These are phyloP conservation scores for Ascosphaera aggregata DNA, from an alignment of 2,329 filamentous ascomycete genomes.

Conservation along the genomic window DNA sequence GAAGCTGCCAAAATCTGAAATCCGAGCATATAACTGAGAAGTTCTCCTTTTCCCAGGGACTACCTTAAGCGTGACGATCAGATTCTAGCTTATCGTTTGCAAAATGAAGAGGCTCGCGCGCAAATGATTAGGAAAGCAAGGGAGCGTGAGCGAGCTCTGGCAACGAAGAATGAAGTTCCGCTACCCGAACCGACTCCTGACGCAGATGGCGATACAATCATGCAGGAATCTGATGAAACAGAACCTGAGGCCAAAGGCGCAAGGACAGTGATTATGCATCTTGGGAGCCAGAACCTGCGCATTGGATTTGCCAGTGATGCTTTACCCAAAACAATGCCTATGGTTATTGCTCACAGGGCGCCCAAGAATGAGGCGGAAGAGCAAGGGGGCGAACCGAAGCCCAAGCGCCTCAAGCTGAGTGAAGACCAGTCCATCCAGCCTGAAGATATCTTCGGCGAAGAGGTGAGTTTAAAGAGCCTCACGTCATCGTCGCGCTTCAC, in stretches of 20 bases:
- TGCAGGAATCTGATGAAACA: constrained; percentile 28
- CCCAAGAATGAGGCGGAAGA: constrained; percentile 63
- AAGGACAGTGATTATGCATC: constrained; percentile 84
- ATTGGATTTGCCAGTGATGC: constrained; percentile 94
- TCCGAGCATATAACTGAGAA: constrained; percentile 1
- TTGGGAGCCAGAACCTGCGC: constrained; percentile 83
- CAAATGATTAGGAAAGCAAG: constrained; percentile 66
- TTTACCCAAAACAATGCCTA: constrained; percentile 78
- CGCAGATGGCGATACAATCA: constrained; percentile 33
- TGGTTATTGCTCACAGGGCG: constrained; percentile 67
- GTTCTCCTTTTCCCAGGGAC: constrained; percentile 33
- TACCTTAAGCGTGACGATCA: constrained; percentile 98
- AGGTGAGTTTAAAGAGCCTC: constrained; percentile 32
- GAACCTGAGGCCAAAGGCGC: constrained; percentile 48
- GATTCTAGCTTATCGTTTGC: constrained; percentile 66
- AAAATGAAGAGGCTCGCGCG: constrained; percentile 68
- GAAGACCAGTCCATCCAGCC: constrained; percentile 26
- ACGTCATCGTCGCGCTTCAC: constrained; percentile 1
- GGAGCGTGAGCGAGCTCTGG: constrained; percentile 66
- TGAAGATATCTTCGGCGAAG: constrained; percentile 73
- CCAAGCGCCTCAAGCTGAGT: constrained; percentile 38
- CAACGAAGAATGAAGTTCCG: constrained; percentile 45
- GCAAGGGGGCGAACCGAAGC: constrained; percentile 54
- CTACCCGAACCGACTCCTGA: constrained; percentile 24
- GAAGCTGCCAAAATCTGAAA: neutral